Evolutionary conservation across 1,139 yeast species (phyloP), one percentile per base, ranked within the genome.

Genomic region (Sugiyamaella pinicola): DNA sequence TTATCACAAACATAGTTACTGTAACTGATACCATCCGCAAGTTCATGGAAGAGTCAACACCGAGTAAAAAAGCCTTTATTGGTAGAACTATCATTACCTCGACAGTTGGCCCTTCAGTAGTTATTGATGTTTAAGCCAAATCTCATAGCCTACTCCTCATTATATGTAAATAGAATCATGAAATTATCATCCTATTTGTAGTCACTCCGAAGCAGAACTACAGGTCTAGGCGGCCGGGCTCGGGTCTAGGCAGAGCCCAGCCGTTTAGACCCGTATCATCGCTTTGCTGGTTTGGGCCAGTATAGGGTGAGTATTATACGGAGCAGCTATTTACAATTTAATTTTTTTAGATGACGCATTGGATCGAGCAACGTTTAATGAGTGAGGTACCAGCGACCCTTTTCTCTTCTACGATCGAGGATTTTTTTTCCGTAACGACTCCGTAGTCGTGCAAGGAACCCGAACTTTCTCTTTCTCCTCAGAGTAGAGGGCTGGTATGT

Each of bases 341-440:
- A 19, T n/a, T 33, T n/a, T n/a, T n/a, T n/a, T n/a, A 26, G 31
- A 26, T 19, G 24, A 37, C n/a, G n/a, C n/a, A n/a, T n/a, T n/a
- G n/a, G n/a, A n/a, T n/a, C n/a, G n/a, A n/a, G n/a, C n/a, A n/a
- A n/a, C 10, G 26, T 38, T 21, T 46, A 91, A 67, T 93, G 95
- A 46, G 95, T 78, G 64, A 93, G 74, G 67, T 82, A 90, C 98
- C 98, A 91, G 73, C 99, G 83, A 8, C 96, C 97, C 74, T 93
- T 93, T 41, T 83, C 85, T 66, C 75, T 84, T 71, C 99, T 82
- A 69, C 95, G 80, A 53, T 81, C 81, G 56, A 93, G 74, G 46
- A 93, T 80, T 68, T 85, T 87, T 63, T 91, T 81, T 9, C 98
- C 98, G 38, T 82, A 80, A 62, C 79, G 81, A n/a, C 85, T 74